Percentiles rank a stretch among this genome's conserved stretches.
phyloP scores from a whole-genome alignment of 768 basidiomycete species.

The Rhizopogon vinicolor region DNA sequence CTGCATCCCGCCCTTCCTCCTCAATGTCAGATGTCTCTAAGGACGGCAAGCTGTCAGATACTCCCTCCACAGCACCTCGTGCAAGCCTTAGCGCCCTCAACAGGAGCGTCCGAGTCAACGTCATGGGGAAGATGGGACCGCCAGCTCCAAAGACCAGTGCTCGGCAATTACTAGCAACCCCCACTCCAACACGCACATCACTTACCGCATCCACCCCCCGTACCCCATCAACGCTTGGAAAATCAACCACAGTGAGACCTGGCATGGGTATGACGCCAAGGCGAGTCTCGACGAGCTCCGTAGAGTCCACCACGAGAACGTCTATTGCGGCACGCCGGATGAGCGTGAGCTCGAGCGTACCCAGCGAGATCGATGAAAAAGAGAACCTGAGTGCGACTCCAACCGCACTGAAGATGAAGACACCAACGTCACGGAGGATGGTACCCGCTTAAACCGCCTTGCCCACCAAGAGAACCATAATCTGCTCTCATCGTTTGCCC shows the following conservation, averaged over 20 bases:
- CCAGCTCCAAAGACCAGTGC: constrained; percentile 26
- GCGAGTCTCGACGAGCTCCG: constrained; percentile 26
- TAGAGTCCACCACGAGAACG: constrained; percentile 29
- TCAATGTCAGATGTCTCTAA: constrained; percentile 48
- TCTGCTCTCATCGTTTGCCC: too few relatives aligned
- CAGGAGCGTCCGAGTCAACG: constrained; percentile 47
- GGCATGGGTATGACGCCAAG: constrained; percentile 10
- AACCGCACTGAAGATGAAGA: not conserved
- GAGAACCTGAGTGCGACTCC: constrained; percentile 45
- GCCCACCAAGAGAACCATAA: too few relatives aligned
- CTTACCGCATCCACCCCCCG: constrained; percentile 11
- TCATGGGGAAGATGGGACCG: constrained; percentile 41
- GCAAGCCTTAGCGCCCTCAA: constrained; percentile 35
- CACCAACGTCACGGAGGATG: constrained; percentile 12
- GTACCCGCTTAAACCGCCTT: constrained; percentile 8
- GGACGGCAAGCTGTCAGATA: constrained; percentile 30
- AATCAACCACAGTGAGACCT: constrained; percentile 9
- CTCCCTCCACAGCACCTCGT: constrained; percentile 28
- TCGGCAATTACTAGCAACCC: constrained; percentile 34
- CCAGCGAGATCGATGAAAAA: constrained; percentile 52
- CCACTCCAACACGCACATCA: constrained; percentile 25
- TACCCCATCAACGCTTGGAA: constrained; percentile 27
- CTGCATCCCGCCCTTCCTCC: constrained; percentile 48
- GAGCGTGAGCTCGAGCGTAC: constrained; percentile 29
- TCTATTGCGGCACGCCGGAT: constrained; percentile 29